Evolutionary conservation across 495 filamentous ascomycete species (phyloP), one percentile per base, ranked within the genome.

Genomic region (Aspergillus nanangensis): DNA sequence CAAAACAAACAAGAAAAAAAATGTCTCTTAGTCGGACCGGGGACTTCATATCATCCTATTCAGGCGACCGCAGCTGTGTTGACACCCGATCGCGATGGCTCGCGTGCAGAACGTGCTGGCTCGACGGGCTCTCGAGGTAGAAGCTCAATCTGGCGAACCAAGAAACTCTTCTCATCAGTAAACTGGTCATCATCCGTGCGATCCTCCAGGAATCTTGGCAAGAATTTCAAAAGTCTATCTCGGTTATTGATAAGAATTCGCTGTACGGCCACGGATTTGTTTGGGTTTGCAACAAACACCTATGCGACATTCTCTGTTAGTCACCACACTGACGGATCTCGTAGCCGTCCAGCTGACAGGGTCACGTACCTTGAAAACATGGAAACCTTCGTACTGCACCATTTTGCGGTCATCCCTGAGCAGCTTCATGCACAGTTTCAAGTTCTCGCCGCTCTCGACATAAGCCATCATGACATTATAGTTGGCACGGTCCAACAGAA

Each of bases 351-450:
- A 9, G 34, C 20, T n/a, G 15, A 40, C 2, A 40, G 22, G n/a
- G 7, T 11, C 37, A 63, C 68, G 52, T 71, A 86, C 84, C 76
- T 98, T 98, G 74, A 98, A 98, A 27, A 98, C 92, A 65, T 99
- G 94, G 65, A 99, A 99, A 19, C 90, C 92, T 66, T 99, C 94
- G 60, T 97, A 99, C 61, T 96, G 91, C 40, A 99, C 93, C 88
- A 97, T 99, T 63, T 93, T 90, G 55, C 91, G 80, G 61, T 97
- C 92, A 65, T 96, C 92, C 38, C 87, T 79, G 43, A 99, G 70
- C 41, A 97, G 72, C 61, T 95, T 96, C 94, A 99, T 99, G 68
- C 88, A 91, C 42, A 96, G 80, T 72, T 99, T 99, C 50, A 99
- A 77, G 59, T 97, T 89, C 56, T 96, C 91, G 29, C 90, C 90